Base-by-base conservation (phyloP, 1,284 basidiomycete genomes). In the Anthracocystis walkeri region DNA sequence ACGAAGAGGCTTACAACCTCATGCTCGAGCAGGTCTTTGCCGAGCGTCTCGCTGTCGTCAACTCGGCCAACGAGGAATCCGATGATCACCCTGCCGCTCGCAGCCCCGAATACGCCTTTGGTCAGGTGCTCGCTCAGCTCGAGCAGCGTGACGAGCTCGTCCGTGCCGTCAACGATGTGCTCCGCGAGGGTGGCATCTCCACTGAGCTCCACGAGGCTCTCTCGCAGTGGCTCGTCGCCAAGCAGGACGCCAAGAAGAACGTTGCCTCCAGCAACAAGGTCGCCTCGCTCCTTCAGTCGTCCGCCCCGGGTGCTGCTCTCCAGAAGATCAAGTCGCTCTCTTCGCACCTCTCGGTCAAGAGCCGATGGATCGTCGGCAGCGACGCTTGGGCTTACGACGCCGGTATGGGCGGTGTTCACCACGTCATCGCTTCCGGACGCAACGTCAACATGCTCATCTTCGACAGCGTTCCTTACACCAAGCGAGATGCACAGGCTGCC, bases 321-420 rank as follows among this genome's bases (percentile, higher is more conserved):
- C 65, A 77, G 11, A 66, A 64, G 55, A 66, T 84, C 56, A 75
- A 77, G 57, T 64, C 81, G 55, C 71, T 78, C 42, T 77, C 73
- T 3, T 46, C 62, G 27, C 65, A 78, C 65, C 62, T 83, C 20
- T 68, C 68, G n/a, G 69, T 65, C 58, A 72, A 77, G 65, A 80
- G 77, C 46, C 76, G 93, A 63, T 99, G 95, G 95, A 98, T 99
- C 85, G 92, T 98, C 78, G 95, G 96, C 25, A 97, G 94, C 52
- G 96, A 99, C 85, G 92, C 94, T 0, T 99, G 96, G 96, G 92
- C 95, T 0, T 94, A 96, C 84, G 96, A 98, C 86, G 90, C 97
- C 52, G 96, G 95, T 48, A 91, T 94, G n/a, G 95, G 94, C 3
- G 96, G 95, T 73, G 88, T 98, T 49, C 96, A 99, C 86, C 96